phyloP scores from a whole-genome alignment of 2,329 filamentous ascomycete genomes.

The Ceratocystis papillata region DNA sequence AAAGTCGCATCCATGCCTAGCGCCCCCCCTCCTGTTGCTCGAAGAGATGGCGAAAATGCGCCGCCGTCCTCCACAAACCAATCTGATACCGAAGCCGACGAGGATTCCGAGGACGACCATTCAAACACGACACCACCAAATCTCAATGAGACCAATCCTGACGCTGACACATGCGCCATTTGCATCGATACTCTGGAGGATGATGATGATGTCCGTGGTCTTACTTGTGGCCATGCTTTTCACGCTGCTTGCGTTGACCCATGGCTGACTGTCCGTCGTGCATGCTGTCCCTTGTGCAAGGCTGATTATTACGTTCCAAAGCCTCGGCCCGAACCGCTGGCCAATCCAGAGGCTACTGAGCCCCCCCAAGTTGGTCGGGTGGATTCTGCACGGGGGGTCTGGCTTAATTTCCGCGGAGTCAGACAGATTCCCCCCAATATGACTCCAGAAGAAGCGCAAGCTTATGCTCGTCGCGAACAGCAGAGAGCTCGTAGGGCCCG shows the following conservation, averaged over 20 bases:
- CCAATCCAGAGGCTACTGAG: conserved; percentile 27
- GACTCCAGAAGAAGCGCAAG: conserved; percentile 26
- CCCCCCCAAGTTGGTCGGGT: conserved; percentile 34
- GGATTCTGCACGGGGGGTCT: conserved; percentile 39
- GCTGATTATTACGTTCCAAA: conserved; percentile 96
- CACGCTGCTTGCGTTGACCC: conserved; percentile 92
- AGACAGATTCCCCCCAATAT: conserved; percentile 30
- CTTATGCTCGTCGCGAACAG: conserved; percentile 16
- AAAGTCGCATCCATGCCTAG: conserved; percentile 14
- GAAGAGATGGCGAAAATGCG: conserved; percentile 14
- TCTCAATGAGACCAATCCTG: conserved; percentile 52
- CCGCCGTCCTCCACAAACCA: conserved; percentile 21
- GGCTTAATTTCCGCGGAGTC: conserved; percentile 32
- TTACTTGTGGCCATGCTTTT: conserved; percentile 96
- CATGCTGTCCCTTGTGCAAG: conserved; percentile 95
- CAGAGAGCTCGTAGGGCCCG: conserved; percentile 20
- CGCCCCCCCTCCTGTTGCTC: conserved; percentile 18
- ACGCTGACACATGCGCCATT: conserved; percentile 90
- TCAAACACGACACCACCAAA: conserved; percentile 71
- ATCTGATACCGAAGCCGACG: conserved; percentile 40
- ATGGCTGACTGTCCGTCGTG: conserved; percentile 86
- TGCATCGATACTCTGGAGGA: conserved; percentile 91
- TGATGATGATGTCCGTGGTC: conserved; percentile 84
- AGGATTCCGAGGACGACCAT: conserved; percentile 66
- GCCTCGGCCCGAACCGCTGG: conserved; percentile 51